Base-by-base conservation (phyloP, 2,329 filamentous ascomycete species). In the Aspergillus flavus region DNA sequence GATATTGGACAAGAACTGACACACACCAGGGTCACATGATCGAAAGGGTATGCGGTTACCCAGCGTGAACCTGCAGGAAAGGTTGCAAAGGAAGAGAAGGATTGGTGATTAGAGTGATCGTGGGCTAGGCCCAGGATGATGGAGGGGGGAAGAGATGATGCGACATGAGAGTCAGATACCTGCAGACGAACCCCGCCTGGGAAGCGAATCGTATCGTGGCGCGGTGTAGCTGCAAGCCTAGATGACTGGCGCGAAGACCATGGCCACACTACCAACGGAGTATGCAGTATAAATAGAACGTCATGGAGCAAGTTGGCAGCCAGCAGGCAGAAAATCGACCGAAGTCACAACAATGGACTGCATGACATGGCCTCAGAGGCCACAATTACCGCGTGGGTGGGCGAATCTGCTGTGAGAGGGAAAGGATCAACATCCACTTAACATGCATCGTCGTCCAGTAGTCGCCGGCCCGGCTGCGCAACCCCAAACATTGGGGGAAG, bases 11-110 rank as follows among this genome's bases (percentile, higher is more conserved):
- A 67, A 68, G 46, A 64, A 57, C 58, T 59, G 64, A 57, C 66
- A 69, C 67, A 64, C 64, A n/a, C 30, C 36, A 66, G 23, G 34
- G 74, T 78, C 76, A 78, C 76, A 78, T 78, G 76, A 78, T 73
- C 68, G 66, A 71, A 69, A 59, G 54, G 62, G 65, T 66, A 71
- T 77, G 75, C 75, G 75, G 73, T 68, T 70, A 70, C 67, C 72
- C 73, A 71, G 68, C 64, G 71, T 67, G 66, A 73, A 73, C 68
- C 70, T 75, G 74, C 73, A 74, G 69, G 58, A 66, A 28, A 61
- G 46, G 53, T 52, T 46, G 62, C 32, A 46, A 63, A 61, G 58
- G 32, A 41, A 50, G 32, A 60, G 59, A 61, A 64, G 68, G 70
- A 73, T 69, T 66, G 69, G 71, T 62, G 67, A 66, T 62, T 53